Evolutionary conservation across 495 filamentous ascomycete species (phyloP).

Genomic region (Penicillium goetzii): DNA sequence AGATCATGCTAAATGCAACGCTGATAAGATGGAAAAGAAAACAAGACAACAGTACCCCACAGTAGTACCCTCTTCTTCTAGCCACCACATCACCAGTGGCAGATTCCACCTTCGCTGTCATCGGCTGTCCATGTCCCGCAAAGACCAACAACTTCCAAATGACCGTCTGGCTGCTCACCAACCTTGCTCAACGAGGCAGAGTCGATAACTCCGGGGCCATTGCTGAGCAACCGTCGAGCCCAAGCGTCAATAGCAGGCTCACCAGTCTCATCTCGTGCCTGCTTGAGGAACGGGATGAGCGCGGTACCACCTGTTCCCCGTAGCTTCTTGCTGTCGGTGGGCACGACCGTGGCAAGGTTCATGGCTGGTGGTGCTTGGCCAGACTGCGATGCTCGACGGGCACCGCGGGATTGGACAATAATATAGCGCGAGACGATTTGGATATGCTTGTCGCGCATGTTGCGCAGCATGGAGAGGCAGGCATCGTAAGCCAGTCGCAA

Average conservation of each 20-base stretch:
- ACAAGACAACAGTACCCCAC: background rate
- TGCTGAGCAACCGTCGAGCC: conserved; percentile 74
- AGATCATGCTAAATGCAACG: conserved; percentile 24
- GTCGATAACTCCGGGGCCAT: conserved; percentile 43
- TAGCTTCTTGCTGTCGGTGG: conserved; percentile 59
- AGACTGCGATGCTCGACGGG: conserved; percentile 51
- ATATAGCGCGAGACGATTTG: conserved; percentile 97
- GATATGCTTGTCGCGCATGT: conserved; percentile 91
- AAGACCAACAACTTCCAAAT: conserved; percentile 73
- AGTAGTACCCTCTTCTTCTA: background rate
- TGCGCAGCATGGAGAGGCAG: conserved; percentile 86
- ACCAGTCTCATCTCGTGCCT: conserved; percentile 92
- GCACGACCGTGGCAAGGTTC: conserved; percentile 67
- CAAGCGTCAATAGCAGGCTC: conserved; percentile 87
- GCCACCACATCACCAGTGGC: conserved; percentile 55
- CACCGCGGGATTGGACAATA: conserved; percentile 66
- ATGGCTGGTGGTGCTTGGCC: conserved; percentile 48
- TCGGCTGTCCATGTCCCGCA: conserved; percentile 86
- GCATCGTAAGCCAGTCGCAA: conserved; percentile 86
- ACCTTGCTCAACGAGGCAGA: conserved; percentile 64
- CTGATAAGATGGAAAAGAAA: conserved; percentile 22
- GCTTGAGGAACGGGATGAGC: conserved; percentile 91
- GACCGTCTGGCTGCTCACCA: conserved; percentile 62
- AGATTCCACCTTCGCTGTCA: conserved; percentile 78
- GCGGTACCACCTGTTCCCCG: conserved; percentile 92